phyloP scores from a whole-genome alignment of 495 filamentous ascomycete genomes.

The Hypoxylon fuscum region DNA sequence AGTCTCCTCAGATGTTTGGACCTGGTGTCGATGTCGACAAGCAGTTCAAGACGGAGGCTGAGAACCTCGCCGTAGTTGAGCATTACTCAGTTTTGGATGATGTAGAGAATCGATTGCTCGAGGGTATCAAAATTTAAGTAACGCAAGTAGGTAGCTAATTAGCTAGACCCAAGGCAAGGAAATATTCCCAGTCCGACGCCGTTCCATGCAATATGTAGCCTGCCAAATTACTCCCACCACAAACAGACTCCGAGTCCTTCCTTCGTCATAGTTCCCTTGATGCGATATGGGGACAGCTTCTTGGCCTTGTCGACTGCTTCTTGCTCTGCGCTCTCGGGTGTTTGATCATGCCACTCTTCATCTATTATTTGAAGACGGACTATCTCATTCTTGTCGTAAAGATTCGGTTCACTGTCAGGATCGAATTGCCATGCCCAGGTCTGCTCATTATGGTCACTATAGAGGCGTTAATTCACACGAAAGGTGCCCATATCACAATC shows the following conservation, averaged over 20 bases:
- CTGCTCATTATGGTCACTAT: conserved; percentile 72
- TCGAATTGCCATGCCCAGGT: conserved; percentile 83
- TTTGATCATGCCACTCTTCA: conserved; percentile 90
- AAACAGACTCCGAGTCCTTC: conserved; percentile 61
- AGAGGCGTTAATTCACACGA: conserved; percentile 17
- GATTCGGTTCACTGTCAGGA: conserved; percentile 70
- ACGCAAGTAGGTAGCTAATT: conserved; percentile 15
- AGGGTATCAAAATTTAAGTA: conserved; percentile 54
- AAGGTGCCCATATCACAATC: conserved; percentile 1
- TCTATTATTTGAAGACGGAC: conserved; percentile 84
- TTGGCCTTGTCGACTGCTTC: conserved; percentile 57
- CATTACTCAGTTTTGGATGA: conserved; percentile 89
- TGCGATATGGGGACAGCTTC: conserved; percentile 69
- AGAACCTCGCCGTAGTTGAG: conserved; percentile 94
- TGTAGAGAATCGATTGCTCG: conserved; percentile 83
- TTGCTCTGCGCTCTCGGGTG: conserved; percentile 71
- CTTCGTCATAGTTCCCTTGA: conserved; percentile 68
- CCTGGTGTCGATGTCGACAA: conserved; percentile 97
- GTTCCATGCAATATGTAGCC: conserved; percentile 9
- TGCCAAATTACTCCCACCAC: conserved; percentile 58
- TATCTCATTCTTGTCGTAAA: conserved; percentile 86
- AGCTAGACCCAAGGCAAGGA: conserved; percentile 32
- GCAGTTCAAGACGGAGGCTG: conserved; percentile 86
- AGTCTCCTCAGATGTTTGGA: conserved; percentile 76
- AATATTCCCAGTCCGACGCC: conserved; percentile 6